These are phyloP conservation scores for Phytophthora europaea DNA, from an alignment of 352 stramenopile genomes.

Conservation along the genomic window DNA sequence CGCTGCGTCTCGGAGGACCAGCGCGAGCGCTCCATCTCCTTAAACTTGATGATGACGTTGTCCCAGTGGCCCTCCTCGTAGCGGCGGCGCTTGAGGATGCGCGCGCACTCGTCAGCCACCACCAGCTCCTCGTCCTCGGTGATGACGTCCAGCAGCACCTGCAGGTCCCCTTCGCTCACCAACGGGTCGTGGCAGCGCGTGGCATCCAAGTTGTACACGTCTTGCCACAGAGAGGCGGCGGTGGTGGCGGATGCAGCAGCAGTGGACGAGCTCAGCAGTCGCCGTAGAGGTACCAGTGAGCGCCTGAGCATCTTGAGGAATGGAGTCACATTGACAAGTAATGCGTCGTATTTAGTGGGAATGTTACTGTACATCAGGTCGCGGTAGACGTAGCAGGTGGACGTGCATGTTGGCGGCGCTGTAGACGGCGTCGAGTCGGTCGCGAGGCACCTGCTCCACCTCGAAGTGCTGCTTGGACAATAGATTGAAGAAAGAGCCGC, in stretches of 20 bases:
- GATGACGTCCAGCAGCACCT: slow-evolving; percentile 76
- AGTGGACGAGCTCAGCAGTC: slow-evolving; percentile 29
- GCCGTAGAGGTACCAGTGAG: slow-evolving; percentile 11
- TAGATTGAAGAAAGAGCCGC: slow-evolving; percentile 55
- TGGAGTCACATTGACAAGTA: not conserved
- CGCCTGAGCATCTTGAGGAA: slow-evolving; percentile 30
- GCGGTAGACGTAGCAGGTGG: slow-evolving; percentile 46
- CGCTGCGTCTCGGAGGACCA: slow-evolving; percentile 77
- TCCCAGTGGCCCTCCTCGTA: slow-evolving; percentile 90
- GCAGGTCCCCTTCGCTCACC: slow-evolving; percentile 68
- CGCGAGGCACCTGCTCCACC: slow-evolving; percentile 42
- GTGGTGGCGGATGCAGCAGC: not conserved
- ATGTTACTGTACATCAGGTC: not conserved
- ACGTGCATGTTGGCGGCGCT: slow-evolving; percentile 55
- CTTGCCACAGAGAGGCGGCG: slow-evolving; percentile 34
- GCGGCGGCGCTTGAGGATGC: slow-evolving; percentile 72
- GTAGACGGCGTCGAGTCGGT: slow-evolving; percentile 52
- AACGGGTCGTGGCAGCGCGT: slow-evolving; percentile 66
- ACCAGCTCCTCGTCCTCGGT: slow-evolving; percentile 78
- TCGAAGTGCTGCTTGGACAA: slow-evolving; percentile 41
- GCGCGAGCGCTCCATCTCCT: slow-evolving; percentile 88
- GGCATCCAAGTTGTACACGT: slow-evolving; percentile 62
- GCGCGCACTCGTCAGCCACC: slow-evolving; percentile 76
- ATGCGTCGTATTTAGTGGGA: not conserved
- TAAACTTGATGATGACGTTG: slow-evolving; percentile 89